Base-by-base conservation (phyloP, 139 green algal species). In the Chlorella sp. region DNA sequence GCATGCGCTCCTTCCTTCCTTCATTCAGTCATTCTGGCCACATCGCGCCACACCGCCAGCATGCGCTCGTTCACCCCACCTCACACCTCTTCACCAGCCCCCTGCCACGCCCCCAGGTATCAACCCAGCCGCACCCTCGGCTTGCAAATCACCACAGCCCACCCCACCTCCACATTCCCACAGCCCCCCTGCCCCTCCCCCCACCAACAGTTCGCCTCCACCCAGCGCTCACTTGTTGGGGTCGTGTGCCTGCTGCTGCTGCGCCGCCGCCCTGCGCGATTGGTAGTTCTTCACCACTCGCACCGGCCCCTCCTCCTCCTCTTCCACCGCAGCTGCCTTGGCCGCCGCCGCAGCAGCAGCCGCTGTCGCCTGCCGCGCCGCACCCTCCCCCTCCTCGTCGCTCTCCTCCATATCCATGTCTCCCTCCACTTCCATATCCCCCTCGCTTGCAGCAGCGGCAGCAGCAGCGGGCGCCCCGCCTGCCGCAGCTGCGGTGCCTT, bases 271-370 rank as follows among this genome's bases (percentile, higher is more conserved):
- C 86, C 90, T 93, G 0, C 92, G 91, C 12, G 96, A 92, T 85
- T 97, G 93, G 93, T 99, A 99, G 94, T 99, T 96, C 86, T 95
- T 96, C 64, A 99, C 96, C 60, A 99, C 95, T 40, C 77, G 91
- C 77, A 98, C 96, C 81, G 69, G 90, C 42, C 80, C 89, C 40
- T 96, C 92, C 76, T 95, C 79, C n/a, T 92, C 83, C 76, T 93
- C 86, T 77, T 90, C 86, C 60, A 71, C 42, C 21, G 61, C 36
- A 0, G 40, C 39, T 66, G 73, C 73, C 85, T 75, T 24, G 78
- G 91, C 48, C 24, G 66, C 87, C 86, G 86, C 68, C 68, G 75
- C 80, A 32, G 30, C 19, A 85, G 79, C 5, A 86, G 61, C 32
- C 87, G 80, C 86, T n/a, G 40, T 40, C 77, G 42, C 81, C 69